Evolutionary conservation across 495 filamentous ascomycete genomes (phyloP), one percentile per base, ranked within the genome.

Genomic region (Apodospora peruviana): DNA sequence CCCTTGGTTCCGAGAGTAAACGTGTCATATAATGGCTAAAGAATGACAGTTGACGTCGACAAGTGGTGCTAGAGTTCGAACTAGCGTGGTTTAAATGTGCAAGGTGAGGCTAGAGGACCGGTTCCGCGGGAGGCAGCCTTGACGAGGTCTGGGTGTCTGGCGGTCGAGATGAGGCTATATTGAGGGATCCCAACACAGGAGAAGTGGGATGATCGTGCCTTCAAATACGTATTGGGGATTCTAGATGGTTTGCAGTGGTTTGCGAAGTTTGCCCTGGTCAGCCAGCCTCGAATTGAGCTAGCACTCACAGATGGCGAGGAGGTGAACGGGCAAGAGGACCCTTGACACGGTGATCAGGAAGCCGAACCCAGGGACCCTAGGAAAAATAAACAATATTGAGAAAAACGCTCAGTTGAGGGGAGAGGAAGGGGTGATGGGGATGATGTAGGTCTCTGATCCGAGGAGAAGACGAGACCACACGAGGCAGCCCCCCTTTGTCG

Each of bases 231-330:
- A 12, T 22, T 40, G 10, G 14, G 3, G 12, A 8, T 2, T 40
- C n/a, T n/a, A n/a, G n/a, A n/a, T n/a, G n/a, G n/a, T 32, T 32
- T 32, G 7, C 7, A 7, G 4, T 41, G 18, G 18, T 11, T 24
- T 11, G 39, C 8, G 19, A 7, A n/a, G 10, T n/a, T 38, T 9
- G 19, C 39, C 39, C 39, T 41, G 39, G 10, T 10, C 39, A 41
- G 21, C 19, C 20, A 22, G 19, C 39, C 39, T 41, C 27, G 27
- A 5, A 41, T 22, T 18, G 39, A 41, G 39, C 39, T 41, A 41
- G 39, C 39, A 41, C 39, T 41, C 39, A 8, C 19, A 22, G 21
- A 18, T 38, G 39, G n/a, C 39, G 19, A 41, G 39, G 39, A 41
- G 36, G 36, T 32, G 27, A 32, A 32, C 27, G 27, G 27, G 36